These are phyloP conservation scores for Podosphaera fusca DNA, from an alignment of 2,329 filamentous ascomycete genomes.

Conservation along the genomic window DNA sequence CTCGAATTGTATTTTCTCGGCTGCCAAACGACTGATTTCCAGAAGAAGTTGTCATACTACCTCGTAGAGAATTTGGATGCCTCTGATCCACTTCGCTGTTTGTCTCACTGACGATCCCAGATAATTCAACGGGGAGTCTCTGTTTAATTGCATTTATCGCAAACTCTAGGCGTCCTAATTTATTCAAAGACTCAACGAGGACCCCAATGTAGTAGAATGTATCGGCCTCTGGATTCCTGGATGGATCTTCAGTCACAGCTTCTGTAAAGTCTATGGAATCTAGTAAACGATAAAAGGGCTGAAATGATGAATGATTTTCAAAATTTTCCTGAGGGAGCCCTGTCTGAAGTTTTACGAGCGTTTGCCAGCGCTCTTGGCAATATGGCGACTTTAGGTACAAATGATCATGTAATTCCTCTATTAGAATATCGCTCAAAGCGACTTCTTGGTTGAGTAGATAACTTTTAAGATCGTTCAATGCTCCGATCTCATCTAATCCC, in stretches of 20 bases:
- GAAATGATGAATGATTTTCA: constrained; percentile 19
- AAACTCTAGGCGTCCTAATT: constrained; percentile 62
- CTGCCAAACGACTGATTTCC: constrained; percentile 39
- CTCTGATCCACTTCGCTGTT: constrained; percentile 84
- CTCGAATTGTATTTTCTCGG: constrained; percentile 52
- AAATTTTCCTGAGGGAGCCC: constrained; percentile 21
- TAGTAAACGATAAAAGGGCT: constrained; percentile 34
- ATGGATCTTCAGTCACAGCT: constrained; percentile 58
- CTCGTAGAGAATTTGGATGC: constrained; percentile 59
- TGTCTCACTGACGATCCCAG: constrained; percentile 81
- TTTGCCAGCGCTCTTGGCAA: constrained; percentile 88
- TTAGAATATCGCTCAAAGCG: constrained; percentile 72
- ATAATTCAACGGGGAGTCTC: constrained; percentile 77
- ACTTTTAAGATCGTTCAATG: constrained; percentile 59
- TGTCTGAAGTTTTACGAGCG: constrained; percentile 44
- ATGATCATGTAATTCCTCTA: constrained; percentile 95
- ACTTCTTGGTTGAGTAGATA: constrained; percentile 90
- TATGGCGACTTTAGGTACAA: constrained; percentile 95
- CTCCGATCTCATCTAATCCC: constrained; percentile 78
- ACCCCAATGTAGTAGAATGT: constrained; percentile 85
- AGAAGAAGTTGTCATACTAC: constrained; percentile 24
- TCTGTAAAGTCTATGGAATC: constrained; percentile 37
- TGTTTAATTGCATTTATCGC: constrained; percentile 84
- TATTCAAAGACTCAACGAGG: constrained; percentile 73
- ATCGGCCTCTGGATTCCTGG: constrained; percentile 82